These are phyloP conservation scores for Chaetomiaceae sp. DNA, from an alignment of 2,329 filamentous ascomycete species.

Conservation along the genomic window DNA sequence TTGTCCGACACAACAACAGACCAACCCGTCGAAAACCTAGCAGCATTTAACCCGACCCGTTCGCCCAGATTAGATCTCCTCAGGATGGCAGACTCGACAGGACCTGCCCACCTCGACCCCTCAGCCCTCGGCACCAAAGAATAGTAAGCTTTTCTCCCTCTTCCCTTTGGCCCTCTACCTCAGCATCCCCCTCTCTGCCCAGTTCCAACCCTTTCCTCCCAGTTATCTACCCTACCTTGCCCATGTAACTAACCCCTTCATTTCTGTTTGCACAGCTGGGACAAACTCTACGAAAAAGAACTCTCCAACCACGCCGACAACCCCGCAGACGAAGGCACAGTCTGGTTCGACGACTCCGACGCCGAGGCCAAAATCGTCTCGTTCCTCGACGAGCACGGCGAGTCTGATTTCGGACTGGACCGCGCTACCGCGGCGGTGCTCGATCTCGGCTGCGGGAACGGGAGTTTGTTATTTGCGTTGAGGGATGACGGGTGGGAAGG, in stretches of 20 bases:
- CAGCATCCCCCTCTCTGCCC: background rate
- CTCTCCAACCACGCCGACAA: conserved; percentile 67
- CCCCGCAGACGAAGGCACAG: conserved; percentile 75
- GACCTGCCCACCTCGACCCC: conserved; percentile 66
- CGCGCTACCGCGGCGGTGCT: conserved; percentile 57
- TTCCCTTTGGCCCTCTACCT: background rate
- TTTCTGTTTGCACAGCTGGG: conserved; percentile 56
- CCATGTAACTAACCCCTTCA: background rate
- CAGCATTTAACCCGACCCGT: no score
- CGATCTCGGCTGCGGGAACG: conserved; percentile 92
- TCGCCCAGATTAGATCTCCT: no score
- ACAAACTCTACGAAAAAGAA: conserved; percentile 67
- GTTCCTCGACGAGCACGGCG: conserved; percentile 51
- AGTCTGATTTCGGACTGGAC: conserved; percentile 21
- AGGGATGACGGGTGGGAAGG: conserved; percentile 61
- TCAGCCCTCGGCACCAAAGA: conserved; percentile 82
- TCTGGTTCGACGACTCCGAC: conserved; percentile 94
- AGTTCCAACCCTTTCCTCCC: background rate
- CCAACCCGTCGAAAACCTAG: no score
- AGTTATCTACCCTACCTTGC: background rate
- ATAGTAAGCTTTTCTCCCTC: conserved; percentile 58
- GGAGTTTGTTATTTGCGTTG: conserved; percentile 81
- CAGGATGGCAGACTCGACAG: conserved; percentile 27
- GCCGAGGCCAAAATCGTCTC: conserved; percentile 76
- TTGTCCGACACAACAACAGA: background rate